Percentiles rank a stretch among this genome's conserved stretches.
These are phyloP conservation scores for Cryptococcus sp. DNA, from an alignment of 1,284 basidiomycete species.

Conservation along the genomic window DNA sequence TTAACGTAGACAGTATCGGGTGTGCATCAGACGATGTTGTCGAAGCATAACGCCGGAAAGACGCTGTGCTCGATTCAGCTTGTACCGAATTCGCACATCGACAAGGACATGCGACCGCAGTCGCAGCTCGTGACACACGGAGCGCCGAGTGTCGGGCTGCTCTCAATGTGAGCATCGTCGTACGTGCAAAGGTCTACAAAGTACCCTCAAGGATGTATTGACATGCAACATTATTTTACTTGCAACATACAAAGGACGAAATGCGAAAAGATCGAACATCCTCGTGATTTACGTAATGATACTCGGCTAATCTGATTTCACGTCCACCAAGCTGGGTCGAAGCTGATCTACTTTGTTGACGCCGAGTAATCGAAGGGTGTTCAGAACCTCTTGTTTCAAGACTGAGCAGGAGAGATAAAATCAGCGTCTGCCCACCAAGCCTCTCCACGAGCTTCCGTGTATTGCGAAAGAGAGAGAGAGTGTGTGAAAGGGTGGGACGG, in stretches of 20 bases:
- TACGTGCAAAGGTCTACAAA: too few species aligned
- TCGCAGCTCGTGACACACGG: not conserved
- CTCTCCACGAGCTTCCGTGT: too few species aligned
- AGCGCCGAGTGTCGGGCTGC: constrained; percentile 1
- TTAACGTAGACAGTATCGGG: not conserved
- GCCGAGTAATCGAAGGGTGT: constrained; percentile 76
- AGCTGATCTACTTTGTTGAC: constrained; percentile 62
- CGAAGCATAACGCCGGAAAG: constrained; percentile 10
- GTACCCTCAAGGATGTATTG: too few species aligned
- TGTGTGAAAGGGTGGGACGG: not conserved
- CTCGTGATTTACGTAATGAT: too few species aligned
- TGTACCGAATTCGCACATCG: constrained; percentile 5
- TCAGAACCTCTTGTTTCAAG: constrained; percentile 60
- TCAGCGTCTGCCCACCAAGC: constrained; percentile 1
- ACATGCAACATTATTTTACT: too few species aligned
- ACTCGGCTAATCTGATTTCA: constrained; percentile 9
- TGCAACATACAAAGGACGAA: too few species aligned
- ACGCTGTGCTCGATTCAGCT: constrained; percentile 22
- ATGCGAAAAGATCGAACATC: too few species aligned
- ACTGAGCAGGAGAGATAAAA: constrained; percentile 16
- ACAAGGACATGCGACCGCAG: not conserved
- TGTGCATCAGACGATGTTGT: not conserved
- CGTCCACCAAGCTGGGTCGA: constrained; percentile 51
- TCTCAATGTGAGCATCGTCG: constrained; percentile 10
- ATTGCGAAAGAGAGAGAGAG: not conserved